These are phyloP conservation scores for Biscogniauxia marginata DNA, from an alignment of 2,329 filamentous ascomycete genomes.

Conservation along the genomic window DNA sequence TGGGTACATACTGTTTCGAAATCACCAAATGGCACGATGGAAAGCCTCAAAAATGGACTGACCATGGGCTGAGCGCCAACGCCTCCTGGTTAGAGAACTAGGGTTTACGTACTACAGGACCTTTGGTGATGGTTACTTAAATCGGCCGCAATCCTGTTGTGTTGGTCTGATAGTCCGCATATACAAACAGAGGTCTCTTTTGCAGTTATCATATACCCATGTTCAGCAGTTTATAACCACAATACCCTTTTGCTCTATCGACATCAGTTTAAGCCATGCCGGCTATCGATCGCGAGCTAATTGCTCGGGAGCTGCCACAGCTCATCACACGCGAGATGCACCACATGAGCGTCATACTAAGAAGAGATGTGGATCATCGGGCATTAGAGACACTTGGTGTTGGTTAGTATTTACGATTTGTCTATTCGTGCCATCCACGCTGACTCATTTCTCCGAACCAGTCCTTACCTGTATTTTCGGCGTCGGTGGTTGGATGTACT, in stretches of 20 bases:
- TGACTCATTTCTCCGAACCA: background rate
- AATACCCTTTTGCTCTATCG: background rate
- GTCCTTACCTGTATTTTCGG: conserved; percentile 22
- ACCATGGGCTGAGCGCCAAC: conserved; percentile 21
- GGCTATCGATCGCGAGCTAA: conserved; percentile 17
- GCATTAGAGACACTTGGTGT: conserved; percentile 22
- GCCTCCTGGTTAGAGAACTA: conserved; percentile 7
- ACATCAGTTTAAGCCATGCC: conserved; percentile 11
- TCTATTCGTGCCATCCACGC: background rate
- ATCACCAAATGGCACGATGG: conserved; percentile 9
- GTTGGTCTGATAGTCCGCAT: conserved; percentile 2
- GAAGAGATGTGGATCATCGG: conserved; percentile 19
- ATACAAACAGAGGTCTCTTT: conserved; percentile 5
- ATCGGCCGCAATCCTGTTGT: conserved; percentile 3
- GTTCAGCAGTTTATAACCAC: background rate
- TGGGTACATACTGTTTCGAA: conserved; percentile 18
- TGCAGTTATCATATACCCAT: background rate
- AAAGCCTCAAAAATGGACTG: conserved; percentile 17
- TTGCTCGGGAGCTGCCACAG: conserved; percentile 19
- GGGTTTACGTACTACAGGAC: conserved; percentile 1
- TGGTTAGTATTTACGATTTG: conserved; percentile 7
- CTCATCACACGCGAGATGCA: conserved; percentile 17
- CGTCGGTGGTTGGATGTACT: conserved; percentile 23
- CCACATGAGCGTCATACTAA: conserved; percentile 21
- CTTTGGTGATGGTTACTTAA: conserved; percentile 6